phyloP scores from a whole-genome alignment of 2,329 filamentous ascomycete species.

The Ophiostoma himal-ulmi region DNA sequence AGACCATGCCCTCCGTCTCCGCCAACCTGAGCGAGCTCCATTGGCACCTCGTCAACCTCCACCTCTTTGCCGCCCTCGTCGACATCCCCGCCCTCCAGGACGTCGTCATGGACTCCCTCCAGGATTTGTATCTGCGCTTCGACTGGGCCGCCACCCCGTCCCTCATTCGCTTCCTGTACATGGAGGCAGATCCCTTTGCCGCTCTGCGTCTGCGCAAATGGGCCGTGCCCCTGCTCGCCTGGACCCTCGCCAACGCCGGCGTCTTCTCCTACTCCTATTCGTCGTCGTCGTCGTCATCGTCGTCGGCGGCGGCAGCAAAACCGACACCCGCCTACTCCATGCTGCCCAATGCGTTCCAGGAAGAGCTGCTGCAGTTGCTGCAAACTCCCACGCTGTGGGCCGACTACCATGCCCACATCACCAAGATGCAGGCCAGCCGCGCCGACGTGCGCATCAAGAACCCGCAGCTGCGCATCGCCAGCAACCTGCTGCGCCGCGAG shows the following conservation, averaged over 20 bases:
- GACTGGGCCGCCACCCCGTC: constrained; percentile 53
- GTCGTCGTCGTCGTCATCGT: neutral
- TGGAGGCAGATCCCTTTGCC: constrained; percentile 45
- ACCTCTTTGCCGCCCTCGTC: constrained; percentile 52
- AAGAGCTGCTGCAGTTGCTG: constrained; percentile 37
- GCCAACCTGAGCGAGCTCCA: constrained; percentile 39
- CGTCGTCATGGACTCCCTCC: constrained; percentile 51
- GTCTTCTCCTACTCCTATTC: neutral
- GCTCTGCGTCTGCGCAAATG: constrained; percentile 52
- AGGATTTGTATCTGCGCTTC: constrained; percentile 53
- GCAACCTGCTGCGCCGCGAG: constrained; percentile 50
- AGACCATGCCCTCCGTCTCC: constrained; percentile 23
- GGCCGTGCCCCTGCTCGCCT: constrained; percentile 57
- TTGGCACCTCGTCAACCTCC: constrained; percentile 52
- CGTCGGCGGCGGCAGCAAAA: too few relatives aligned
- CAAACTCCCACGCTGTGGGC: constrained; percentile 42
- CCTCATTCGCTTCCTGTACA: constrained; percentile 49
- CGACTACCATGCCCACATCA: constrained; percentile 48
- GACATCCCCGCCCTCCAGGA: constrained; percentile 49
- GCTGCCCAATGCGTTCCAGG: constrained; percentile 27
- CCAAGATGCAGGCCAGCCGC: constrained; percentile 46
- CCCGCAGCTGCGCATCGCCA: constrained; percentile 53
- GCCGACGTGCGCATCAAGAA: constrained; percentile 54
- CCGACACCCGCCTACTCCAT: constrained; percentile 3
- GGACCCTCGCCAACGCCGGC: constrained; percentile 39